Conservation (phyloP, 169 alveolate genomes). For the Condylostoma magnum region DNA sequence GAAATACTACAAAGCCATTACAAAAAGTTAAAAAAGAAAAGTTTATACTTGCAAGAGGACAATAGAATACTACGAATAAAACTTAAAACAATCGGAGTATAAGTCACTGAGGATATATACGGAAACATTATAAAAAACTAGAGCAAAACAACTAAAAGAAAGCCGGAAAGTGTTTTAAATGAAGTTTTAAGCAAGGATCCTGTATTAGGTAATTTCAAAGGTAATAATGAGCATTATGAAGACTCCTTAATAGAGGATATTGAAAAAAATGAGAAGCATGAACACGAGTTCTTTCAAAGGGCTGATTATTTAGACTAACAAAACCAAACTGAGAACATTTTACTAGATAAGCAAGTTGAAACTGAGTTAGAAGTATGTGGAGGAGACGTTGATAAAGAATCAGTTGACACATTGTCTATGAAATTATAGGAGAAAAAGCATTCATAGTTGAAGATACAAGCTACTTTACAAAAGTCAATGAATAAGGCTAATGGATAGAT, state of each 20-base stretch:
- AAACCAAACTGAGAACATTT: not conserved
- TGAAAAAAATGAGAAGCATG: not conserved
- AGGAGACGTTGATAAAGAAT: not conserved
- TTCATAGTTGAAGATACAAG: too few species aligned
- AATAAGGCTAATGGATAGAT: too few species aligned
- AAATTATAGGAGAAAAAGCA: too few species aligned
- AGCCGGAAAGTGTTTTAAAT: not conserved
- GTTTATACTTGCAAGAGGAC: not conserved
- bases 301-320: not conserved
- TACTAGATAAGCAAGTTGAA: not conserved
- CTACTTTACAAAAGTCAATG: too few species aligned
- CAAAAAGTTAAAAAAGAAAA: not conserved
- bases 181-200: not conserved
- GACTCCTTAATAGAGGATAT: not conserved
- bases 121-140: not conserved
- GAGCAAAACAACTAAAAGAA: not conserved
- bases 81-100: not conserved
- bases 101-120: not conserved
- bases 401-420: too few species aligned
- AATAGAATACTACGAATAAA: not conserved
- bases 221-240: not conserved
- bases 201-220: not conserved
- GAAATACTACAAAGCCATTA: not conserved
- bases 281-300: not conserved
- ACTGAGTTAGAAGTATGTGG: constrained; percentile 12